Percentiles rank a stretch among this genome's conserved stretches.
These are phyloP conservation scores for Trametes villosa DNA, from an alignment of 768 basidiomycete species.

Conservation along the genomic window DNA sequence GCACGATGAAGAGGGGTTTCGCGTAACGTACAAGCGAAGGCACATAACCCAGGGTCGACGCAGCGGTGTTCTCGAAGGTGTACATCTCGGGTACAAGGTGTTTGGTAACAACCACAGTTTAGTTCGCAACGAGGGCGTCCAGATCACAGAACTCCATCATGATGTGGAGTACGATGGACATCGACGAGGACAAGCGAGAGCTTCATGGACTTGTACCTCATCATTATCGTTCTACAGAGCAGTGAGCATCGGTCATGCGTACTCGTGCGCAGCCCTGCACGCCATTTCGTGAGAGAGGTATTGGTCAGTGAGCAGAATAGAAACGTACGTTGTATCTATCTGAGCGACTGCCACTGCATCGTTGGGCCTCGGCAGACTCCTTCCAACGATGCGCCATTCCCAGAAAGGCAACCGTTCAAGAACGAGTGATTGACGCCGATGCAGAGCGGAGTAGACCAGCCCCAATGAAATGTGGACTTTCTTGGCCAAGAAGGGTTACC, in stretches of 20 bases:
- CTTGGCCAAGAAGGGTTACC: not conserved
- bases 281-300: no score
- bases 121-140: no score
- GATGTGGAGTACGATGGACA: not conserved
- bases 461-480: not conserved
- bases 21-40: not conserved
- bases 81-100: not conserved
- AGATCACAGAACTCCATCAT: no score
- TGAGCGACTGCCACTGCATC: no score
- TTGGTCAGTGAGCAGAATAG: no score
- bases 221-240: no score
- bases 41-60: not conserved
- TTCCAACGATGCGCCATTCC: not conserved
- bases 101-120: not conserved
- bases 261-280: no score
- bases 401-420: slow-evolving; percentile 21
- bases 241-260: no score
- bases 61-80: not conserved
- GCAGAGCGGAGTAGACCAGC: not conserved
- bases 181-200: not conserved
- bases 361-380: no score
- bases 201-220: no score
- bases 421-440: slow-evolving; percentile 11
- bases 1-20: not conserved
- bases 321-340: no score